Evolutionary conservation across 129 eudicot species (phyloP).

Genomic region (Rutidosis leptorrhynchoides): DNA sequence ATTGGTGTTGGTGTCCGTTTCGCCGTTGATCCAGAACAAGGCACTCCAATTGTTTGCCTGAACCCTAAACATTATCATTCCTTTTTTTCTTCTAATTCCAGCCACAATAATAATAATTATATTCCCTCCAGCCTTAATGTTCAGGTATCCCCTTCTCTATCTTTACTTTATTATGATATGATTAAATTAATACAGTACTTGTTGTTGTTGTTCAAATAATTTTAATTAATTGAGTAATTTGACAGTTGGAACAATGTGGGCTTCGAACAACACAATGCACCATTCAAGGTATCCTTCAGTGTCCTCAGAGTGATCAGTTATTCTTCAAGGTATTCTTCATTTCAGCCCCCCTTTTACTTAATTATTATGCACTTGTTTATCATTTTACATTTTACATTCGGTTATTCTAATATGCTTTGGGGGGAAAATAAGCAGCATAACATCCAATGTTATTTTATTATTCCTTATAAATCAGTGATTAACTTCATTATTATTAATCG

Average conservation of each 20-base stretch:
- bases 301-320: conserved; percentile 43
- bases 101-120: conserved; percentile 25
- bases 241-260: conserved; percentile 69
- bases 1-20: conserved; percentile 74
- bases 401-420: not conserved
- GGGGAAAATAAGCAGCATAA: too few species aligned
- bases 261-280: conserved; percentile 88
- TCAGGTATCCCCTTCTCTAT: conserved; percentile 40
- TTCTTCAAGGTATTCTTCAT: conserved; percentile 38
- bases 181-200: too few species aligned
- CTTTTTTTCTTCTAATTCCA: not conserved
- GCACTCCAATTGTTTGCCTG: conserved; percentile 64
- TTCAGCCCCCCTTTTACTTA: not conserved
- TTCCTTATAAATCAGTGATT: not conserved
- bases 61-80: conserved; percentile 30
- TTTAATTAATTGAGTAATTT: not conserved
- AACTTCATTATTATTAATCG: not conserved
- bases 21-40: conserved; percentile 61
- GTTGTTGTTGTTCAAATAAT: not conserved
- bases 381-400: not conserved
- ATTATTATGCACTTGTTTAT: not conserved
- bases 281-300: conserved; percentile 63
- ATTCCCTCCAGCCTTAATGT: conserved; percentile 65
- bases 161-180: too few species aligned
- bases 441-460: too few species aligned